phyloP scores from a whole-genome alignment of 441 rosid genomes.

The Theobroma grandiflorum region DNA sequence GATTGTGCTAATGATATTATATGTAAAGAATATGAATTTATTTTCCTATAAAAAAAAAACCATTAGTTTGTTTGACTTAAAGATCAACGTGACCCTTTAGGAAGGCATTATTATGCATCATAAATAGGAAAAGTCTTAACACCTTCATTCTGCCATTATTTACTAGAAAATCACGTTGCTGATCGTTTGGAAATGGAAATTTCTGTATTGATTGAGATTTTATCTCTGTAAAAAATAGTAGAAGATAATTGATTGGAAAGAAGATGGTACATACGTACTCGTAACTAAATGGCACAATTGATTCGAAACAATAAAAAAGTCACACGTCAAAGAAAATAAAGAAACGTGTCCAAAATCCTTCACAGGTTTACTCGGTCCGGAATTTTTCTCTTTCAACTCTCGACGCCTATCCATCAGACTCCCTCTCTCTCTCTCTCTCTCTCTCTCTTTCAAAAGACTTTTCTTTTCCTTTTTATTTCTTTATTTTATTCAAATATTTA shows the following conservation, averaged over 20 bases:
- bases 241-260: background rate
- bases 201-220: background rate
- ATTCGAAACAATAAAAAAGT: background rate
- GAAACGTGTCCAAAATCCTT: conserved; percentile 6
- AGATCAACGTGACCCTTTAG: background rate
- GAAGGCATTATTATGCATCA: background rate
- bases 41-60: background rate
- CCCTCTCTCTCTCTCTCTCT: background rate
- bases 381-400: conserved; percentile 3
- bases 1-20: background rate
- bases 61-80: too few species aligned
- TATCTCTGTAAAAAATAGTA: background rate
- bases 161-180: conserved; percentile 6
- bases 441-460: background rate
- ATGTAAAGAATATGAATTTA: too few species aligned
- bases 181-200: background rate
- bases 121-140: background rate
- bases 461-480: background rate
- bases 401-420: background rate
- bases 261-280: too few species aligned
- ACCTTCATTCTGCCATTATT: background rate
- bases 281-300: background rate
- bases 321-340: background rate
- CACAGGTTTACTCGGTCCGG: conserved; percentile 28
- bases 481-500: background rate